Percentiles rank a stretch among this genome's conserved stretches.
phyloP scores from a whole-genome alignment of 106 monocot genomes.

The Allium fistulosum region DNA sequence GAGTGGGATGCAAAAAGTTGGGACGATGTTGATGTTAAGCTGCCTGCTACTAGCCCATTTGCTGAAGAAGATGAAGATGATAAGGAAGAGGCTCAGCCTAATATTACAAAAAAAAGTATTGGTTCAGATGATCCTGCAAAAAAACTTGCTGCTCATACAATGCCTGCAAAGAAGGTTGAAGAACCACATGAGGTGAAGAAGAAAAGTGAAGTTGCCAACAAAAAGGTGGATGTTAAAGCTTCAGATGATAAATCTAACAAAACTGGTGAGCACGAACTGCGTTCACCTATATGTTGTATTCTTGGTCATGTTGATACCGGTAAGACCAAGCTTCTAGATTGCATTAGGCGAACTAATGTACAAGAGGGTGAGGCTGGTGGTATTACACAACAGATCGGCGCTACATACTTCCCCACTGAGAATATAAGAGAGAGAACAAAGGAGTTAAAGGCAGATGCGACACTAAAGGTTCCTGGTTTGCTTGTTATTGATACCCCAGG shows the following conservation, averaged over 20 bases:
- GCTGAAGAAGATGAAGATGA: conserved; percentile 68
- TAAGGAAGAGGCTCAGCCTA: conserved; percentile 15
- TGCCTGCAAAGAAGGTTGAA: conserved; percentile 16
- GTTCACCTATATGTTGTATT: conserved; percentile 98
- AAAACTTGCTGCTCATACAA: conserved; percentile 18
- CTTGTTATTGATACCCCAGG: conserved; percentile 99
- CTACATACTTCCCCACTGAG: conserved; percentile 95
- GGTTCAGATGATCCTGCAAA: conserved; percentile 26
- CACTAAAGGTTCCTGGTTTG: conserved; percentile 87
- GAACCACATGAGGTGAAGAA: conserved; percentile 15
- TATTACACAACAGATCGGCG: conserved; percentile 97
- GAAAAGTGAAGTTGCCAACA: conserved; percentile 25
- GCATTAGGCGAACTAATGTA: conserved; percentile 87
- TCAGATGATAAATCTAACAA: conserved; percentile 25
- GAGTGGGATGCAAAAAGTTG: conserved; percentile 99
- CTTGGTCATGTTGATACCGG: conserved; percentile 99
- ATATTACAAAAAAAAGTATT: conserved; percentile 20
- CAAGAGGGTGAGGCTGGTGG: conserved; percentile 98
- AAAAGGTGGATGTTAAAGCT: conserved; percentile 19
- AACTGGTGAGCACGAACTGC: conserved; percentile 36
- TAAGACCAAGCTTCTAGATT: conserved; percentile 95
- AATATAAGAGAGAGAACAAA: conserved; percentile 94
- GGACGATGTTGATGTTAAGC: conserved; percentile 83
- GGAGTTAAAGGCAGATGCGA: conserved; percentile 90
- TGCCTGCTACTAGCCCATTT: conserved; percentile 64